Percentiles rank a stretch among this genome's conserved stretches.
Conservation (phyloP, 495 filamentous ascomycete species). For the Hypoxylon lenormandii region DNA sequence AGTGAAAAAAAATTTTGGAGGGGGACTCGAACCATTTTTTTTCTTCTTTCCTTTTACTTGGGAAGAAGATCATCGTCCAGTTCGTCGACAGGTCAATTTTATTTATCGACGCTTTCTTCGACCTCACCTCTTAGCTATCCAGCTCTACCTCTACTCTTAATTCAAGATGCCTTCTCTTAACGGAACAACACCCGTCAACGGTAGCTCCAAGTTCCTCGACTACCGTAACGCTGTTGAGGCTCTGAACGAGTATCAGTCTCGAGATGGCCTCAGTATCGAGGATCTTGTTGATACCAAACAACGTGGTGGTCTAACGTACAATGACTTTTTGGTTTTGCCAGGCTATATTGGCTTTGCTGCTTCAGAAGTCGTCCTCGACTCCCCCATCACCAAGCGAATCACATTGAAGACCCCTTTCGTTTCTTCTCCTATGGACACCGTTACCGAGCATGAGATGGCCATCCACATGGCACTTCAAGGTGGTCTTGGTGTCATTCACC, state of each 20-base stretch:
- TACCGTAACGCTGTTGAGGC: conserved; percentile 77
- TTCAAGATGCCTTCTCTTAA: conserved; percentile 44
- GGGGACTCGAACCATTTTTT: conserved; percentile 57
- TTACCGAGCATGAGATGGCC: conserved; percentile 98
- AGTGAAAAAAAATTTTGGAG: conserved; percentile 38
- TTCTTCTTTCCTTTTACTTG: conserved; percentile 66
- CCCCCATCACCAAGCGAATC: conserved; percentile 92
- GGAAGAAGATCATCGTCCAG: conserved; percentile 68
- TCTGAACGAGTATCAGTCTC: conserved; percentile 76
- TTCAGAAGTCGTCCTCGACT: conserved; percentile 86
- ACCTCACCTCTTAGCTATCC: conserved; percentile 41
- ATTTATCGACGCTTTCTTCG: conserved; percentile 54
- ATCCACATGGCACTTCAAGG: conserved; percentile 98
- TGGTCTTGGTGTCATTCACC: conserved; percentile 96
- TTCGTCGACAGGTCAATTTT: conserved; percentile 62
- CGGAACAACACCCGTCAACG: conserved; percentile 50
- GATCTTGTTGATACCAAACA: conserved; percentile 86
- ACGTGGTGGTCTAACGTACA: conserved; percentile 87
- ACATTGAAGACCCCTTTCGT: conserved; percentile 92
- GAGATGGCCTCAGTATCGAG: conserved; percentile 86
- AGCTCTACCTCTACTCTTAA: conserved; percentile 7
- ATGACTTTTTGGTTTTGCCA: conserved; percentile 71
- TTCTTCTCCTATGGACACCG: conserved; percentile 99
- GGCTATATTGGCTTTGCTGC: conserved; percentile 84
- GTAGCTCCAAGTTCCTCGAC: conserved; percentile 58